Evolutionary conservation across 139 green algal genomes (phyloP), one percentile per base, ranked within the genome.

Genomic region (Auxenochlorella pyrenoidosa): DNA sequence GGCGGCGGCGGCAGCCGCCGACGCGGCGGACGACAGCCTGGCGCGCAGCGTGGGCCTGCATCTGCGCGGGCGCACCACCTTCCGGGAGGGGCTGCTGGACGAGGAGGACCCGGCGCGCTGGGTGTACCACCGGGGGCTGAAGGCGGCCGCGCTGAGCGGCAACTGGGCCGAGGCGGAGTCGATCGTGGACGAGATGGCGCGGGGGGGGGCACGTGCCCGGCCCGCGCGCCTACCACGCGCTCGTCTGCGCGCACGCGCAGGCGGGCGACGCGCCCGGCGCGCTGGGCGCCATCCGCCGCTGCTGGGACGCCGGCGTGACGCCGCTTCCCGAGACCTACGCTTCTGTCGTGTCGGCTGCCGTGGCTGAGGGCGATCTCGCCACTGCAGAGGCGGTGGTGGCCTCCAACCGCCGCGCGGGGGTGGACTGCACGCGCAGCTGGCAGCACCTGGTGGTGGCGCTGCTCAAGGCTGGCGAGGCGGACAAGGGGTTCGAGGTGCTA

Each of bases 301-400:
- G 80, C 63, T 85, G 80, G 80, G 80, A 85, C 13, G 63, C 80
- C 54, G 87, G 87, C 58, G 38, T 84, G 18, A 77, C 76, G 82
- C 89, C 88, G 34, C 66, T 92, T 43, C 82, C 87, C 19, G 87
- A 92, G 79, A 91, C 82, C 65, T 92, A 91, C 38, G 43, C 90
- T 15, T 84, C 90, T 32, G 82, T 92, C 12, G 90, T 92, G 41
- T 78, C 88, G 36, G 83, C 47, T 22, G 79, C 87, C 21, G 68
- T 92, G 58, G 54, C 75, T 0, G 58, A 15, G 13, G 75, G 83
- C 30, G 71, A 87, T 54, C 51, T 79, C n/a, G 73, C 36, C 4
- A 87, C 73, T 5, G 83, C 83, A 22, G 83, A 87, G 83, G 83
- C 83, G 24, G 83, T 87, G 54, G 68, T 51, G 44, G 83, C 83